These are phyloP conservation scores for Cardamine occulta DNA, from an alignment of 345 rosid genomes.

Conservation along the genomic window DNA sequence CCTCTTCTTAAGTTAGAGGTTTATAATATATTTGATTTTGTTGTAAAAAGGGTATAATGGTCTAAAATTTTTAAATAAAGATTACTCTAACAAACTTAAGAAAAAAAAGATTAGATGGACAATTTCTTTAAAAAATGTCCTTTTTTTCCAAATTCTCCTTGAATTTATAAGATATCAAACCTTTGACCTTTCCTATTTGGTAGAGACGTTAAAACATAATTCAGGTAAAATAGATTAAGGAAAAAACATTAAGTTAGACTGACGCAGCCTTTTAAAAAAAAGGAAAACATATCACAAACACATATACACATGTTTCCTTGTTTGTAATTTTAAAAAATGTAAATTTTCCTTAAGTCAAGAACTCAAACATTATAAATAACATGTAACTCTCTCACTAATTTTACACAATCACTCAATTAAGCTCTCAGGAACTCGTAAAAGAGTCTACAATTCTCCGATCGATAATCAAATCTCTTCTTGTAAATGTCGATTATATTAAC, in stretches of 20 bases:
- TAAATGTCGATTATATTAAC: neutral
- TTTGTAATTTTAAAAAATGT: neutral
- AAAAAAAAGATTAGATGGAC: no score
- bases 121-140: no score
- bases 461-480: neutral
- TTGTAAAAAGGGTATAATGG: no score
- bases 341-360: neutral
- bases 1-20: no score
- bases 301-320: neutral
- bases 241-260: neutral
- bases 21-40: no score
- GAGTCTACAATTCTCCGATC: neutral
- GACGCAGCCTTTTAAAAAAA: neutral
- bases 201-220: neutral
- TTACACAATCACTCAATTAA: neutral
- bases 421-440: neutral
- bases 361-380: neutral
- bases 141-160: no score
- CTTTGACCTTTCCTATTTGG: no score
- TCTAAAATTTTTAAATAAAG: no score
- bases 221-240: neutral
- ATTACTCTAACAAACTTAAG: no score
- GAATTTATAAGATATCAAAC: no score
- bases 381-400: neutral
- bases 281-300: neutral